These are phyloP conservation scores for Ceratobasidium sp. DNA, from an alignment of 1,284 basidiomycete species.

Conservation along the genomic window DNA sequence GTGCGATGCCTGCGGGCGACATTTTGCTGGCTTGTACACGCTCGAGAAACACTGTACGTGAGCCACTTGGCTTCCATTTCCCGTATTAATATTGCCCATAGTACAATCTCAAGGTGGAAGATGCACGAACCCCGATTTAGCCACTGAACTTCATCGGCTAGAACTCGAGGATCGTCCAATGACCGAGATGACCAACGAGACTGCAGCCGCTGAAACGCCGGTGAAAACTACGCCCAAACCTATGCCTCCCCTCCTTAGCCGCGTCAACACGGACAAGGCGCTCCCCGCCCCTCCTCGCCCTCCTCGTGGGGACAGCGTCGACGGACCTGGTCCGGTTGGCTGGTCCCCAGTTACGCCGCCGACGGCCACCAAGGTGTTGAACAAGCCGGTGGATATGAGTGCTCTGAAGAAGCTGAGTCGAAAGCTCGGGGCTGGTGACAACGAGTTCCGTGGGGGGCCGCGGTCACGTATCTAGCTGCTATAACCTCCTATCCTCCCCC, in stretches of 20 bases:
- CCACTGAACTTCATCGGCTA: slow-evolving; percentile 23
- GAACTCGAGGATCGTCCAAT: slow-evolving; percentile 33
- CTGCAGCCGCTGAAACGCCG: slow-evolving; percentile 1
- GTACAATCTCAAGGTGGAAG: slow-evolving; percentile 34
- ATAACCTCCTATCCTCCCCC: background rate
- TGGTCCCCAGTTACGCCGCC: slow-evolving; percentile 36
- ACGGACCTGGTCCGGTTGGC: slow-evolving; percentile 25
- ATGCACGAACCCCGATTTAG: slow-evolving; percentile 27
- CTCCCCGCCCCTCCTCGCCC: slow-evolving; percentile 33
- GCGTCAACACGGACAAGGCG: slow-evolving; percentile 26
- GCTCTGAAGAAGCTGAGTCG: slow-evolving; percentile 27
- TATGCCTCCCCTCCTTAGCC: slow-evolving; percentile 29
- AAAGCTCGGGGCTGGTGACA: slow-evolving; percentile 19
- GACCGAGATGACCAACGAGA: slow-evolving; percentile 30
- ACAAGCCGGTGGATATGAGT: slow-evolving; percentile 20
- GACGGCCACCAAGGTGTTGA: slow-evolving; percentile 16
- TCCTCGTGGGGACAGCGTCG: slow-evolving; percentile 33
- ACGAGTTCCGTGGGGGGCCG: slow-evolving; percentile 31
- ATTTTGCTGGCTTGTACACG: slow-evolving; percentile 30
- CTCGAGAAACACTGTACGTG: slow-evolving; percentile 29
- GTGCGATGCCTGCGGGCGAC: slow-evolving; percentile 31
- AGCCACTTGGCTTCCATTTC: background rate
- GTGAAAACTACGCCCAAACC: slow-evolving; percentile 13
- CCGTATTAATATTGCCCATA: background rate
- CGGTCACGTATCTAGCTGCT: slow-evolving; percentile 20